A percentile compares a stretch with the other conserved stretches of the same genome.
Evolutionary conservation across 192 early-diverging fungal species (phyloP).

Genomic region (Chytriomyces hyalinus): DNA sequence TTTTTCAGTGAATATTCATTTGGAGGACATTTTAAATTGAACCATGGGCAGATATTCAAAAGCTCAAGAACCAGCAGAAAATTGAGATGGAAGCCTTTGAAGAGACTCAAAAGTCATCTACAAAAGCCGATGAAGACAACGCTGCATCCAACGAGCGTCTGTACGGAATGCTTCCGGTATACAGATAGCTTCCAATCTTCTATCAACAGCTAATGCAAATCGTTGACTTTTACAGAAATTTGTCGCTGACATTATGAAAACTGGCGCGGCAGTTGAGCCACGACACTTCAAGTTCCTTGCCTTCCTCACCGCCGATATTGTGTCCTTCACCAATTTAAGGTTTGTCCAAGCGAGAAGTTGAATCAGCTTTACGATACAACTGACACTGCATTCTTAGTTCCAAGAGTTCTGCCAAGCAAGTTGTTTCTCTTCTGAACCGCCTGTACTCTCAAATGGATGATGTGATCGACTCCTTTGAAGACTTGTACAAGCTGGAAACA

Average conservation of each 20-base stretch:
- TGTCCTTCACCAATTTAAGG: slow-evolving; percentile 53
- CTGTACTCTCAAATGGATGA: slow-evolving; percentile 52
- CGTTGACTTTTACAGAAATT: slow-evolving; percentile 30
- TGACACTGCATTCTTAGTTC: slow-evolving; percentile 5
- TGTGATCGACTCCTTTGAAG: slow-evolving; percentile 40
- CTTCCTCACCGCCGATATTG: slow-evolving; percentile 50
- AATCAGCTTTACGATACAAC: background rate
- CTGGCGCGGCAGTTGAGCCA: slow-evolving; percentile 43
- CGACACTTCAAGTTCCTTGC: slow-evolving; percentile 47
- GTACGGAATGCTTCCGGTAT: slow-evolving; percentile 51
- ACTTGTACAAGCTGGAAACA: slow-evolving; percentile 33
- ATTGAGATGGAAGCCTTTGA: slow-evolving; percentile 48
- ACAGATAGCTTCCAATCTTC: background rate
- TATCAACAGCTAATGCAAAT: background rate
- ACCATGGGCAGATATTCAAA: slow-evolving; percentile 38
- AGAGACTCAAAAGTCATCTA: slow-evolving; percentile 44
- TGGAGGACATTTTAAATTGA: background rate
- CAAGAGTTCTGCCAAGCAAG: slow-evolving; percentile 43
- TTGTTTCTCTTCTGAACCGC: slow-evolving; percentile 52
- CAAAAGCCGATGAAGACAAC: slow-evolving; percentile 52
- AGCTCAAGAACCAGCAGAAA: slow-evolving; percentile 50
- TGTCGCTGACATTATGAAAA: slow-evolving; percentile 53
- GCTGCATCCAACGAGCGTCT: slow-evolving; percentile 49
- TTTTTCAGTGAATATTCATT: slow-evolving; percentile 2
- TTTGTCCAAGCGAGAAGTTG: slow-evolving; percentile 1